Conservation (phyloP, 805 yeast genomes). For the Isabelozyma pseudorhagii region DNA sequence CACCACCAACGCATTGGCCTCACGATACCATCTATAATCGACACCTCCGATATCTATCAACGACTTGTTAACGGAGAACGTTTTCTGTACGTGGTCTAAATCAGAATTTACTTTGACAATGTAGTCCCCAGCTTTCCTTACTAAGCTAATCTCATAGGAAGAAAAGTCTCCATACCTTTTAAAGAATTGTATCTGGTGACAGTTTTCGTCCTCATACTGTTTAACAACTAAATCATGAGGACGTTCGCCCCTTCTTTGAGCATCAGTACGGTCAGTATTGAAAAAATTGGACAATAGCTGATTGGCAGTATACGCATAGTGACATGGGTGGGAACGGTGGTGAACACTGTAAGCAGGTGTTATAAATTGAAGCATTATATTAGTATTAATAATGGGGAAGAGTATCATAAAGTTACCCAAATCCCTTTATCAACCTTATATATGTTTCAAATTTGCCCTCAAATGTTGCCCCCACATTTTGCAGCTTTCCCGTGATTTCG, state of each 20-base stretch:
- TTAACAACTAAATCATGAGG: conserved; percentile 14
- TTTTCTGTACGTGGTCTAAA: conserved; percentile 16
- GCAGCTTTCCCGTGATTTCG: too few species aligned
- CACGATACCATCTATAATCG: conserved; percentile 29
- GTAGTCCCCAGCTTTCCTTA: conserved; percentile 11
- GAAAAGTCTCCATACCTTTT: conserved; percentile 19
- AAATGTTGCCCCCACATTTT: too few species aligned
- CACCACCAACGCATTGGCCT: conserved; percentile 31
- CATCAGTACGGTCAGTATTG: background rate
- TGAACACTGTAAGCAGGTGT: background rate
- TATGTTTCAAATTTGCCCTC: too few species aligned
- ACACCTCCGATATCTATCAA: conserved; percentile 29
- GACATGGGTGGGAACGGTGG: background rate
- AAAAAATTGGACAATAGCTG: background rate
- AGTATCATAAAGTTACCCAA: too few species aligned
- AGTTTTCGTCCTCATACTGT: conserved; percentile 20
- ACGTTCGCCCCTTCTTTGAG: background rate
- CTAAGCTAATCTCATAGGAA: conserved; percentile 15
- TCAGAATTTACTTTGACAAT: conserved; percentile 10
- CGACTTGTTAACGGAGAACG: conserved; percentile 15
- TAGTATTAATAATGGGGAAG: background rate
- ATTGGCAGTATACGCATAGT: background rate
- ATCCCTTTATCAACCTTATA: too few species aligned
- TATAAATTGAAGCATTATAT: background rate
- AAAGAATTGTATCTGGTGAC: conserved; percentile 21